phyloP scores from a whole-genome alignment of 2,329 filamentous ascomycete genomes.

The Sclerotinia minor region DNA sequence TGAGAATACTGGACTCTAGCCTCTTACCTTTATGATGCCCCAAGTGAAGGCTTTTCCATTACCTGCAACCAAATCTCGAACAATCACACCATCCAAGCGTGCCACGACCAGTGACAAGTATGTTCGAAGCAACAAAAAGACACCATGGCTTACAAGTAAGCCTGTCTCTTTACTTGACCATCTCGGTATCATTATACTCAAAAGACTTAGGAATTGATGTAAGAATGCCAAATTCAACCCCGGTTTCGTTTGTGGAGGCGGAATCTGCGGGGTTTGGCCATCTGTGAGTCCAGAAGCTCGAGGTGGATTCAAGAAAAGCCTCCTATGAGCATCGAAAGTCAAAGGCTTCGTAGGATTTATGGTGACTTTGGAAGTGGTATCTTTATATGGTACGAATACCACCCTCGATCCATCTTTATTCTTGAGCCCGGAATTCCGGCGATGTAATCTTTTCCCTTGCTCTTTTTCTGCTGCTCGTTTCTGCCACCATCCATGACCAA shows the following conservation, averaged over 20 bases:
- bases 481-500: constrained; percentile 75
- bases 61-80: constrained; percentile 91
- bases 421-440: constrained; percentile 88
- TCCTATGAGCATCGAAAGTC: constrained; percentile 93
- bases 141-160: constrained; percentile 80
- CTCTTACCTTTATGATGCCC: constrained; percentile 74
- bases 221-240: constrained; percentile 93
- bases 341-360: constrained; percentile 88
- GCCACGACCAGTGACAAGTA: constrained; percentile 94
- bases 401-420: constrained; percentile 94
- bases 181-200: constrained; percentile 96
- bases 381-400: constrained; percentile 91
- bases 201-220: constrained; percentile 91
- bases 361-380: constrained; percentile 83
- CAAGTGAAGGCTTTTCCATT: constrained; percentile 85
- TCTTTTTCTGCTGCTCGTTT: constrained; percentile 74
- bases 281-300: constrained; percentile 75
- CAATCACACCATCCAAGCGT: constrained; percentile 90
- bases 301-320: constrained; percentile 89
- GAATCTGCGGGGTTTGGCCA: constrained; percentile 65
- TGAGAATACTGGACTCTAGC: not conserved
- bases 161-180: constrained; percentile 97
- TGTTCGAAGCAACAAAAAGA: constrained; percentile 87
- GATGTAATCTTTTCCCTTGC: constrained; percentile 76
- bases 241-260: constrained; percentile 86